A percentile compares a stretch with the other conserved stretches of the same genome.
Evolutionary conservation across 208 protist species (phyloP).

Genomic region (Trypanosoma conorhini): DNA sequence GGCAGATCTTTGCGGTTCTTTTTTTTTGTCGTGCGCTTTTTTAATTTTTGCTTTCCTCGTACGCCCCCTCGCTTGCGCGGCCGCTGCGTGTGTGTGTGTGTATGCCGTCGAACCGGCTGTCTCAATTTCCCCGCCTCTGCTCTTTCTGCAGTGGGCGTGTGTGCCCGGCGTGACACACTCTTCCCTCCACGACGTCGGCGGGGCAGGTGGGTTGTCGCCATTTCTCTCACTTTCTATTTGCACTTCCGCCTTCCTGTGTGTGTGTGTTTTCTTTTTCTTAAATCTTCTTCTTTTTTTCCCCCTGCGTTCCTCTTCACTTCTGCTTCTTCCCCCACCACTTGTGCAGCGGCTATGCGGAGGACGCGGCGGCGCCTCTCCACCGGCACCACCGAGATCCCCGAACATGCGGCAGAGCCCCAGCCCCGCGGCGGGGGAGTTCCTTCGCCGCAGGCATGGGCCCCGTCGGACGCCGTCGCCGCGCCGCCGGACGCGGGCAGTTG

Average conservation of each 20-base stretch:
- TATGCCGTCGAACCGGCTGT: background rate
- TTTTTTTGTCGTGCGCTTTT: too few relatives aligned
- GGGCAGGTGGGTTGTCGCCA: background rate
- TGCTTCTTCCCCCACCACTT: conserved; percentile 19
- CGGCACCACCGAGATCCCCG: conserved; percentile 3
- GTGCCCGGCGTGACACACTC: background rate
- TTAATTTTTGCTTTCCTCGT: background rate
- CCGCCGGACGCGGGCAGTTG: background rate
- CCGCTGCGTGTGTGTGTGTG: background rate
- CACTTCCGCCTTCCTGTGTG: background rate
- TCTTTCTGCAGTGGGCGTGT: background rate
- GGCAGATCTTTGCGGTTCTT: background rate
- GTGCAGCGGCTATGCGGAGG: conserved; percentile 10
- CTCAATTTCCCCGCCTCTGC: background rate
- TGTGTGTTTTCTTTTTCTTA: too few relatives aligned
- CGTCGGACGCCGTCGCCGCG: background rate
- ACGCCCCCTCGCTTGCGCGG: background rate
- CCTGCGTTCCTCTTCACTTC: conserved; percentile 16
- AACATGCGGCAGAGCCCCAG: background rate
- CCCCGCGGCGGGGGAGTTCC: background rate
- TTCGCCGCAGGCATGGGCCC: background rate
- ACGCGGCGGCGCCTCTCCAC: conserved; percentile 6
- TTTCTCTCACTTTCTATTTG: background rate
- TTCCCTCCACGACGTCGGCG: background rate
- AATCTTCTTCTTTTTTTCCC: conserved; percentile 2